Base-by-base conservation (phyloP, 2,329 filamentous ascomycete genomes). In the Xylaria sp. region DNA sequence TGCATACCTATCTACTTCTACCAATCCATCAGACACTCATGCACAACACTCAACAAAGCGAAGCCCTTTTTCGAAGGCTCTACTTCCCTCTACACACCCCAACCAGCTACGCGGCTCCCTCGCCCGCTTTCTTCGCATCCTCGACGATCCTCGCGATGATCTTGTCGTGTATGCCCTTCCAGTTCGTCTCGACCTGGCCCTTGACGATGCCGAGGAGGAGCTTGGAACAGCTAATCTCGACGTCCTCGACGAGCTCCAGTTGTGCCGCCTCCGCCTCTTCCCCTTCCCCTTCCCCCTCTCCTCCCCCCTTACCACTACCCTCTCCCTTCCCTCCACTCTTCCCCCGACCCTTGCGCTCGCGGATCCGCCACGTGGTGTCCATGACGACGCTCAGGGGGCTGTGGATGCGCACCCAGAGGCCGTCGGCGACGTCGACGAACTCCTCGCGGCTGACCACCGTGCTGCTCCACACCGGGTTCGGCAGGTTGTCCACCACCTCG, bases 391-490 rank as follows among this genome's bases (percentile, higher is more conserved):
- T 74, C 66, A 84, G 62, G 18, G 81, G 80, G 39, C 78, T 79
- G 40, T 70, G 71, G 49, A 83, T 77, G 8, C 80, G 69, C 39
- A 81, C 77, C 64, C 82, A 83, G 6, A 81, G 62, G 17, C 82
- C 82, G 22, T 67, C 72, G n/a, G 70, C 70, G 17, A 78, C 69
- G 56, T 81, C 69, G 17, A 78, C 76, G 56, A 84, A 79, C 68
- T 84, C 81, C 63, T 81, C 81, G 5, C 67, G 76, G 70, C 80
- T 83, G 48, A 78, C 73, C 6, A 84, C 77, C 44, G 78, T 76
- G 47, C 74, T 78, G 63, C 81, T 79, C 80, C 79, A 84, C 22
- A 84, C 71, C 2, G 80, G 80, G 13, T 79, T 79, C 2, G 81
- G 80, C 20, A 84, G 71, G 37, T 79, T 72, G 61, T 82, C 79